Conservation (phyloP, 2,329 filamentous ascomycete species). For the Fusarium multiceps region DNA sequence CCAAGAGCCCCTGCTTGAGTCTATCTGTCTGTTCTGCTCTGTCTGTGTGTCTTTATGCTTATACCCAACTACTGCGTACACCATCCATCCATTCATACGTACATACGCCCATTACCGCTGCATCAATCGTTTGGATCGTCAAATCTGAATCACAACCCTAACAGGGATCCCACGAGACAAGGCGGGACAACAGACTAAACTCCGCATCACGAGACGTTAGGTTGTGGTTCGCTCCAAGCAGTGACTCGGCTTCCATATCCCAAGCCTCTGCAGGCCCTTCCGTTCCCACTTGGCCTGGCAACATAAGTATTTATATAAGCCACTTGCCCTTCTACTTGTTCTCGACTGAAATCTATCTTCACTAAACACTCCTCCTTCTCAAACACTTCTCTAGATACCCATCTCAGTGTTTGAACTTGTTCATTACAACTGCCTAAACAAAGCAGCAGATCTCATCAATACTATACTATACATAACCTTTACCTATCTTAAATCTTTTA, state of each 20-base stretch:
- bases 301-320: slow-evolving; percentile 19
- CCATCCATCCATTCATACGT: slow-evolving; percentile 9
- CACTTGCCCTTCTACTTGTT: slow-evolving; percentile 5
- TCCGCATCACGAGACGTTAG: slow-evolving; percentile 33
- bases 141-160: slow-evolving; percentile 26
- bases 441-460: not conserved
- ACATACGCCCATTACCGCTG: not conserved
- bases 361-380: not conserved
- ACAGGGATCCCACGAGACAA: slow-evolving; percentile 28
- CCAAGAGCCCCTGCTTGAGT: slow-evolving; percentile 8
- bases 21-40: slow-evolving; percentile 15
- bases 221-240: slow-evolving; percentile 21
- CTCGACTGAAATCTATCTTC: not conserved
- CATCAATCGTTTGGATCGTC: slow-evolving; percentile 15
- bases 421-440: not conserved
- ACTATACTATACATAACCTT: not conserved
- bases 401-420: not conserved
- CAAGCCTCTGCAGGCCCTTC: not conserved
- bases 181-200: slow-evolving; percentile 9
- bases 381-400: slow-evolving; percentile 6
- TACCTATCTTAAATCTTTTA: not conserved
- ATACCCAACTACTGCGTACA: slow-evolving; percentile 1
- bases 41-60: slow-evolving; percentile 12
- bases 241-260: slow-evolving; percentile 3
- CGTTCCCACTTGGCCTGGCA: not conserved